Base-by-base conservation (phyloP, 306 rosid species). In the Boehmeria nivea region DNA sequence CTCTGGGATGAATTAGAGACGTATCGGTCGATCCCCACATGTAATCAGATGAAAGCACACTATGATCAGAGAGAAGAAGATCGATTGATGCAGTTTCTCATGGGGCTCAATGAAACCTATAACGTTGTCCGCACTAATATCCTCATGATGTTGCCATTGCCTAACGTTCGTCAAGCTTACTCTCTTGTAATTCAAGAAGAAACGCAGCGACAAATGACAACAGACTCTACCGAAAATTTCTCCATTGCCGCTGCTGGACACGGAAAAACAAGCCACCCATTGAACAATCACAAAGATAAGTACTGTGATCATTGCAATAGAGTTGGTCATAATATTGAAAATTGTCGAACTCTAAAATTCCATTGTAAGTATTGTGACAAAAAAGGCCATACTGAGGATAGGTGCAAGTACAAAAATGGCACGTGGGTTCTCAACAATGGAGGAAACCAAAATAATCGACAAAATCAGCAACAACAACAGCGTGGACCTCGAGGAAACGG, bases 51-150 rank as follows among this genome's bases (percentile, higher is more conserved):
- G 61, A 63, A 71, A 4, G 64, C 47, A 31, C 65, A 63, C 25
- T n/a, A 13, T 22, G 68, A 71, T 23, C 62, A 71, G 31, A 53
- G 37, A 38, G 52, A 61, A 37, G 51, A 31, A 33, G 55, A 68
- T 19, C 27, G 23, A 8, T 0, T 68, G 71, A 66, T 66, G 60
- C 56, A 70, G 15, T 76, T 76, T 58, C 53, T 69, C 50, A 72
- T 72, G 62, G 72, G 82, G 0, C 58, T 76, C 2, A 71, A 62
- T 3, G 61, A 63, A 21, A 53, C 56, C 0, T 59, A 76, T 38
- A 47, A 33, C 20, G 20, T 5, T 1, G 51, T 59, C 6, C 43
- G 57, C 31, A n/a, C 8, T 33, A 66, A 59, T n/a, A 67, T 76
- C 5, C 72, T 67, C 17, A 71, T 76, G 68, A 71, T 71, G 64